Conservation (phyloP, 495 filamentous ascomycete genomes). For the Penicillium herquei region DNA sequence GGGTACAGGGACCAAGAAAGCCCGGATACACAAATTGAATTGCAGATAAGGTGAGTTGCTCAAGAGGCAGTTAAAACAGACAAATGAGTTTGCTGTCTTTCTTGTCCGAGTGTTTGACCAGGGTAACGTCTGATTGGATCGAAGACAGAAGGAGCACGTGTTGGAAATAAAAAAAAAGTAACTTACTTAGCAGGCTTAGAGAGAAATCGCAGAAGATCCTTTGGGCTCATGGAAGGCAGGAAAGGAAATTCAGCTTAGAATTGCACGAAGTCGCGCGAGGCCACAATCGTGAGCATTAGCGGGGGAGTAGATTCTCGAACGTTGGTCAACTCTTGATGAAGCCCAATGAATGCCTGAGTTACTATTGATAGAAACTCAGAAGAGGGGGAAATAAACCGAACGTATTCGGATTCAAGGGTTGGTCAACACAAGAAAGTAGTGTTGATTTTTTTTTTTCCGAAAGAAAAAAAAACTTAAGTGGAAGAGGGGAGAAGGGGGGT, state of each 20-base stretch:
- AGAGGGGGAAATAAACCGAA: neutral
- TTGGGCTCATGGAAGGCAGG: slow-evolving; percentile 79
- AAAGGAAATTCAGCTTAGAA: slow-evolving; percentile 33
- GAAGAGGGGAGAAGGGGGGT: neutral
- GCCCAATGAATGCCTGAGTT: slow-evolving; percentile 24
- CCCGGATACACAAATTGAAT: too few relatives aligned
- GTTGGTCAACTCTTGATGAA: slow-evolving; percentile 15
- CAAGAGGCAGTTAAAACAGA: too few relatives aligned
- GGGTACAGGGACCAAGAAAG: neutral
- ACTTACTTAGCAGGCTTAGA: slow-evolving; percentile 94
- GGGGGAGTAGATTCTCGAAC: slow-evolving; percentile 7
- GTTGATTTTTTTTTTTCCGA: slow-evolving; percentile 10
- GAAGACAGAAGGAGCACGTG: neutral
- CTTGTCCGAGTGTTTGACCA: too few relatives aligned
- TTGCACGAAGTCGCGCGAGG: slow-evolving; percentile 37
- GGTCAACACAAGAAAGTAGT: slow-evolving; percentile 2
- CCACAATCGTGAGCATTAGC: slow-evolving; percentile 43
- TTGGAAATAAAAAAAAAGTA: neutral
- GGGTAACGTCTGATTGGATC: neutral
- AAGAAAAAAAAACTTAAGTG: slow-evolving; percentile 2
- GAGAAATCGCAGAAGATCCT: slow-evolving; percentile 89
- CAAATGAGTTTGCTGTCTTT: too few relatives aligned
- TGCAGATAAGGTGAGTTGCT: too few relatives aligned
- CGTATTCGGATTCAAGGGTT: neutral
- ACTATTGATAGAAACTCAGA: slow-evolving; percentile 8